Conservation (phyloP, 495 filamentous ascomycete genomes). For the Podospora pseudocomata region DNA sequence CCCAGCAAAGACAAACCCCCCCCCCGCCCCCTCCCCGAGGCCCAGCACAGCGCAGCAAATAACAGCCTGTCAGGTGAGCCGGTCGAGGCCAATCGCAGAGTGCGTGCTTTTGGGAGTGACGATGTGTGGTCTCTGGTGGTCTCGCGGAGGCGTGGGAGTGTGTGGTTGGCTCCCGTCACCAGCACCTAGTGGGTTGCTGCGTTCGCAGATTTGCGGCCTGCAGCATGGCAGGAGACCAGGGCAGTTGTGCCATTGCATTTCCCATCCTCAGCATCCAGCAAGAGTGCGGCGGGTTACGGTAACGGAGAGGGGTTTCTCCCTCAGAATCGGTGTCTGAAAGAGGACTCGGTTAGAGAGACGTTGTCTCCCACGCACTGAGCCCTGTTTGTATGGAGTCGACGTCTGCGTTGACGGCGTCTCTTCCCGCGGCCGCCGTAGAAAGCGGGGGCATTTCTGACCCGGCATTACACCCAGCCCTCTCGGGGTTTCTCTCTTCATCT, state of each 20-base stretch:
- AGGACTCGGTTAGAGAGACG: neutral
- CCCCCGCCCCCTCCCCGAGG: too few relatives aligned
- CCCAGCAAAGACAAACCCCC: neutral
- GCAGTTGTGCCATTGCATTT: neutral
- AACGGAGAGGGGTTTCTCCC: neutral
- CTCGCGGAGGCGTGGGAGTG: conserved; percentile 17
- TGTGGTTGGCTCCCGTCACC: conserved; percentile 25
- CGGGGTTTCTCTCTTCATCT: neutral
- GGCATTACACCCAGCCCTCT: neutral
- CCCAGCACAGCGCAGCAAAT: neutral
- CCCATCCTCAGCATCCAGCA: neutral
- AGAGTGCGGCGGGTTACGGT: neutral
- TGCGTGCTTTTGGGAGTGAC: neutral
- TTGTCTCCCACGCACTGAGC: neutral
- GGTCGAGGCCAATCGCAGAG: neutral
- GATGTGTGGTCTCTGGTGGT: neutral
- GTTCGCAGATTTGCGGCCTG: neutral
- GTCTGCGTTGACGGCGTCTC: neutral
- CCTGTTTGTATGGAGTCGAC: neutral
- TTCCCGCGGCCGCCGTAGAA: neutral
- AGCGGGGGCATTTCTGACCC: neutral
- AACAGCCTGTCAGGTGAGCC: neutral
- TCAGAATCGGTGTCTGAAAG: neutral
- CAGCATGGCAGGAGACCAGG: neutral
- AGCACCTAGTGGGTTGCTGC: neutral